Conservation (phyloP, 164 flowering plant species). For the Liquidambar formosana region DNA sequence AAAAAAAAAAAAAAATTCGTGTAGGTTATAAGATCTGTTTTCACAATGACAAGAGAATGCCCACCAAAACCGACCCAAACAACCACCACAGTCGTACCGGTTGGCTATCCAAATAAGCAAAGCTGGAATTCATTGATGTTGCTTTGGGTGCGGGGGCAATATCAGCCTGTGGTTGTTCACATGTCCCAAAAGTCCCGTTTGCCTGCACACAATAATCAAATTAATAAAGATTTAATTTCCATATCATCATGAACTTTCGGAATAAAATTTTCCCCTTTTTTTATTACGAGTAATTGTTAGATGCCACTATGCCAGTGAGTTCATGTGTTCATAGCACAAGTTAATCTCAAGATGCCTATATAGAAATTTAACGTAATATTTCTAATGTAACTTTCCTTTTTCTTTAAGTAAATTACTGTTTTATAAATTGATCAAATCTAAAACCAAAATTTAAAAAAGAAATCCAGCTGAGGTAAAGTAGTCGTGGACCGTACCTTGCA, state of each 20-base stretch:
- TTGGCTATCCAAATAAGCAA: conserved; percentile 4
- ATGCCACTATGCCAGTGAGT: too few species aligned
- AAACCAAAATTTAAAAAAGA: background rate
- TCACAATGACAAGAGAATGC: conserved; percentile 20
- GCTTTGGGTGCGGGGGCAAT: conserved; percentile 16
- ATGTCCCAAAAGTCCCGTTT: conserved; percentile 62
- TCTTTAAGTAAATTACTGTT: too few species aligned
- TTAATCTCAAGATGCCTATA: too few species aligned
- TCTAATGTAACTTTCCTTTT: too few species aligned
- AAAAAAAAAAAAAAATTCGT: too few species aligned
- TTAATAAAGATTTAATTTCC: background rate
- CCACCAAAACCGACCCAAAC: conserved; percentile 16
- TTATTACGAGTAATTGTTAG: too few species aligned
- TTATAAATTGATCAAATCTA: background rate
- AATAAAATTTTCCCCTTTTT: background rate
- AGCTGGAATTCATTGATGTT: conserved; percentile 10
- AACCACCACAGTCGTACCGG: conserved; percentile 19
- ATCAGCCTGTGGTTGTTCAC: conserved; percentile 42
- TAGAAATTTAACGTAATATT: too few species aligned
- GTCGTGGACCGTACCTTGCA: conserved; percentile 82
- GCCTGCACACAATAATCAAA: conserved; percentile 40
- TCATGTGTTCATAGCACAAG: too few species aligned
- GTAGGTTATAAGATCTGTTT: background rate
- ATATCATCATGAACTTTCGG: background rate
- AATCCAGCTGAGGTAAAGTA: too few species aligned